phyloP scores from a whole-genome alignment of 2,329 filamentous ascomycete species.

The Chaetomiaceae sp. region DNA sequence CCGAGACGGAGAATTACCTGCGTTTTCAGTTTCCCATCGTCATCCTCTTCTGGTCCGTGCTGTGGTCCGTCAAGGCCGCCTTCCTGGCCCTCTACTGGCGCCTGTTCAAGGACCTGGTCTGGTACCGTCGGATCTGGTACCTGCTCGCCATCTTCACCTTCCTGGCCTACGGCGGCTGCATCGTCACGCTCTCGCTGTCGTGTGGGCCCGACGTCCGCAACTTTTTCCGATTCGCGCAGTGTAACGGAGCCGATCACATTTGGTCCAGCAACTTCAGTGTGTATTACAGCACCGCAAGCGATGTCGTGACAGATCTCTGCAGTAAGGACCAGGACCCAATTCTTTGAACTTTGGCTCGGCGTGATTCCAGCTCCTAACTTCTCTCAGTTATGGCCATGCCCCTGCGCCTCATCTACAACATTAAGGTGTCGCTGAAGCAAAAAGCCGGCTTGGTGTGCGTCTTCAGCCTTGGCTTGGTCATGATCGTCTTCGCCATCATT shows the following conservation, averaged over 20 bases:
- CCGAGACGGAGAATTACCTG: slow-evolving; percentile 23
- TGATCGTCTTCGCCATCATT: slow-evolving; percentile 28
- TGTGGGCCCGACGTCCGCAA: slow-evolving; percentile 24
- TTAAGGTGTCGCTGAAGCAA: slow-evolving; percentile 26
- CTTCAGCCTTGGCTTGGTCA: slow-evolving; percentile 27
- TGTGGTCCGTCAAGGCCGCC: slow-evolving; percentile 28
- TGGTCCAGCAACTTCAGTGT: slow-evolving; percentile 25
- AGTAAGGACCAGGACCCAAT: not conserved
- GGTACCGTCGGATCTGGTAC: slow-evolving; percentile 27
- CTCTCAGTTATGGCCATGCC: slow-evolving; percentile 24
- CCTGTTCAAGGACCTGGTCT: slow-evolving; percentile 24
- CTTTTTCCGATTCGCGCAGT: slow-evolving; percentile 26
- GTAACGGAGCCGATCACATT: slow-evolving; percentile 17
- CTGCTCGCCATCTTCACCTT: slow-evolving; percentile 24
- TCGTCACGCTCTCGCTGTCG: slow-evolving; percentile 24
- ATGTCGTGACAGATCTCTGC: slow-evolving; percentile 28
- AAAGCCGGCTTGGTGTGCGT: slow-evolving; percentile 26
- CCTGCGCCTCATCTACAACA: slow-evolving; percentile 26
- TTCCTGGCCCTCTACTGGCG: slow-evolving; percentile 27
- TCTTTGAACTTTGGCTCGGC: not conserved
- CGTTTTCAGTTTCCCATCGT: slow-evolving; percentile 26
- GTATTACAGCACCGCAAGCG: slow-evolving; percentile 26
- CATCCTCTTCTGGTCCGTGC: slow-evolving; percentile 28
- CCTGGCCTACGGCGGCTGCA: slow-evolving; percentile 24
- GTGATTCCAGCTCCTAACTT: not conserved